These are phyloP conservation scores for Blastobotrys ciferrii DNA, from an alignment of 1,139 yeast species.

Conservation along the genomic window DNA sequence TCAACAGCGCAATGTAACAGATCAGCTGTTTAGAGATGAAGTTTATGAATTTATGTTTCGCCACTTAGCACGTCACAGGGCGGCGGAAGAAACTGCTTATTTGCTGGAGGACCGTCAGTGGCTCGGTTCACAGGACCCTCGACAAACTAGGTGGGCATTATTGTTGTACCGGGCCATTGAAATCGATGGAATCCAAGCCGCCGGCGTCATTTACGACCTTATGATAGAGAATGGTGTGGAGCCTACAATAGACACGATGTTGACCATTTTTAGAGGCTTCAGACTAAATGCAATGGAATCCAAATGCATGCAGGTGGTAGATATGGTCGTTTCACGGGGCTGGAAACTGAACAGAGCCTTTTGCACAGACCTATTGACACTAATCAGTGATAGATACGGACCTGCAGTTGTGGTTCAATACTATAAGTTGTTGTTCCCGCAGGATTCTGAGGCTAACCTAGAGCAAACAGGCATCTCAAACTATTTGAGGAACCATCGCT, in stretches of 20 bases:
- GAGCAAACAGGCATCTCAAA: neutral
- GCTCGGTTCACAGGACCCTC: slow-evolving; percentile 10
- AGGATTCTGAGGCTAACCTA: neutral
- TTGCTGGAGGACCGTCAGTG: slow-evolving; percentile 20
- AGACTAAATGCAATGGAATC: slow-evolving; percentile 25
- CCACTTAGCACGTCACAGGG: slow-evolving; percentile 16
- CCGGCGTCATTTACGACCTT: slow-evolving; percentile 25
- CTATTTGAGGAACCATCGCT: neutral
- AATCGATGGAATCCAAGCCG: slow-evolving; percentile 27
- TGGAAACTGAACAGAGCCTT: slow-evolving; percentile 15
- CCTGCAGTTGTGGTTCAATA: slow-evolving; percentile 23
- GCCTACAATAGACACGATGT: slow-evolving; percentile 11
- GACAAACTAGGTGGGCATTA: slow-evolving; percentile 13
- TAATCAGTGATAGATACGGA: slow-evolving; percentile 25
- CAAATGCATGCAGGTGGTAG: slow-evolving; percentile 28
- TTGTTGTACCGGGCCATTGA: slow-evolving; percentile 26
- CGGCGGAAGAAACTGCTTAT: slow-evolving; percentile 20
- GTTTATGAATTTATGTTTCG: slow-evolving; percentile 22
- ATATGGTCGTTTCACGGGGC: slow-evolving; percentile 19
- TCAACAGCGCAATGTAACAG: slow-evolving; percentile 21
- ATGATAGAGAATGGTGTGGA: slow-evolving; percentile 23
- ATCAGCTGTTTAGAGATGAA: slow-evolving; percentile 15
- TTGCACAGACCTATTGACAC: slow-evolving; percentile 25
- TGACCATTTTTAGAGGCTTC: slow-evolving; percentile 28
- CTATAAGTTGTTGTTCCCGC: slow-evolving; percentile 20